Percentiles rank a stretch among this genome's conserved stretches.
These are phyloP conservation scores for Hansenula sp. DNA, from an alignment of 1,139 yeast genomes.

Conservation along the genomic window DNA sequence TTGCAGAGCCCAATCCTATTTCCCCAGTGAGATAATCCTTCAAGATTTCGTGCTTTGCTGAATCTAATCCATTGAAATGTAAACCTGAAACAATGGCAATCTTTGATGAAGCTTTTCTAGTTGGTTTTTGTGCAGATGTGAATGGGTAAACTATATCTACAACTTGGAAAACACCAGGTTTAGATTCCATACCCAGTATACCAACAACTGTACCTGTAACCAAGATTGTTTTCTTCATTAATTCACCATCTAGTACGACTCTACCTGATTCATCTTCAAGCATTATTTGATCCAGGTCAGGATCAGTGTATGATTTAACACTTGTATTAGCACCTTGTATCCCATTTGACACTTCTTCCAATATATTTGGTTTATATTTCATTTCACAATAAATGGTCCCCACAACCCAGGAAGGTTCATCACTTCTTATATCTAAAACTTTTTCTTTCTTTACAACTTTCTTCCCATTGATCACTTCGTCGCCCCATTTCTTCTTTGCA, in stretches of 20 bases:
- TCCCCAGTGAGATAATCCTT: conserved; percentile 73
- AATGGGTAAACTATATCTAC: conserved; percentile 75
- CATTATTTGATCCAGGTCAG: conserved; percentile 57
- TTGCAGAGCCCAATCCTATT: conserved; percentile 36
- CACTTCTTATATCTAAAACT: conserved; percentile 70
- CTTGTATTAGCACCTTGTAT: conserved; percentile 35
- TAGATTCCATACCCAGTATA: conserved; percentile 78
- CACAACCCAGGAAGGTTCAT: conserved; percentile 78
- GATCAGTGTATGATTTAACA: conserved; percentile 44
- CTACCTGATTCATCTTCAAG: conserved; percentile 95
- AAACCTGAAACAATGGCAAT: conserved; percentile 77
- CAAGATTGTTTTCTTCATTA: conserved; percentile 42
- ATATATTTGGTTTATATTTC: conserved; percentile 78
- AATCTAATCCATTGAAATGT: conserved; percentile 39
- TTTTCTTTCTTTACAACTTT: conserved; percentile 43
- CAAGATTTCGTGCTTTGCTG: conserved; percentile 52
- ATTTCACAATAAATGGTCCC: conserved; percentile 88
- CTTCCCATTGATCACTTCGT: conserved; percentile 40
- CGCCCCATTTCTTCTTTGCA: conserved; percentile 46
- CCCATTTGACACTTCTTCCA: conserved; percentile 67
- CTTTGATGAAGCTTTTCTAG: conserved; percentile 22
- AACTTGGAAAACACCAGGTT: conserved; percentile 81
- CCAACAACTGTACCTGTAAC: conserved; percentile 91
- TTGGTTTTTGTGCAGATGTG: conserved; percentile 50
- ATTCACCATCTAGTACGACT: conserved; percentile 65